A percentile compares a stretch with the other conserved stretches of the same genome.
phyloP scores from a whole-genome alignment of 176 grass and related monocot species.

The Rhynchospora pubera region DNA sequence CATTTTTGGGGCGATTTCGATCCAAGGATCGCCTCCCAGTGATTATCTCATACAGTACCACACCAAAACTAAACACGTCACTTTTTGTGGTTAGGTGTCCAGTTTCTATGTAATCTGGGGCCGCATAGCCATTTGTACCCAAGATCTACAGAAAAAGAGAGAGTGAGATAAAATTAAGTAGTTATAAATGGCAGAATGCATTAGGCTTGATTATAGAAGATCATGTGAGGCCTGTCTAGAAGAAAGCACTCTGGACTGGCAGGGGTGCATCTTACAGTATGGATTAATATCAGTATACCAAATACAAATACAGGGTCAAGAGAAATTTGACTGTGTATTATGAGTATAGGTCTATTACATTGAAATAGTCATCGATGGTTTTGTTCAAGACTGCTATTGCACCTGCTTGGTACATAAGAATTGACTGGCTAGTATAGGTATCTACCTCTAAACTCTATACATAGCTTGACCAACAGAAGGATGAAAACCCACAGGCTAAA shows the following conservation, averaged over 20 bases:
- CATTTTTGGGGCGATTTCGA: slow-evolving; percentile 32
- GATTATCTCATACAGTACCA: slow-evolving; percentile 56
- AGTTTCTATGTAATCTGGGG: slow-evolving; percentile 50
- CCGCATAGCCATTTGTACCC: slow-evolving; percentile 51
- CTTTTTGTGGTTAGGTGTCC: slow-evolving; percentile 54
- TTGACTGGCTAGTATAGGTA: background rate
- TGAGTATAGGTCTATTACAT: background rate
- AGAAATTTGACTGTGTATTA: background rate
- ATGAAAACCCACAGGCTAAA: background rate
- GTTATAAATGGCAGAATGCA: background rate
- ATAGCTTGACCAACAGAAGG: background rate
- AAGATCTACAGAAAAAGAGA: slow-evolving; percentile 29
- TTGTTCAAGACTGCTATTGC: background rate
- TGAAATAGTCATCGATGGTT: background rate
- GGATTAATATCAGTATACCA: background rate
- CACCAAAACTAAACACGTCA: slow-evolving; percentile 58
- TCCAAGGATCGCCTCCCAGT: slow-evolving; percentile 47
- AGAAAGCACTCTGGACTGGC: background rate
- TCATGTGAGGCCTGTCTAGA: background rate
- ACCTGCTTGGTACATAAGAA: too few relatives aligned
- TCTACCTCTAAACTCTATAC: background rate
- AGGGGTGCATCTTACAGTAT: background rate
- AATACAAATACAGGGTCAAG: background rate
- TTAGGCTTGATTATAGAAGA: background rate
- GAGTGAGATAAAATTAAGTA: background rate